Evolutionary conservation across 495 filamentous ascomycete genomes (phyloP).

Genomic region (Talaromyces ruber): DNA sequence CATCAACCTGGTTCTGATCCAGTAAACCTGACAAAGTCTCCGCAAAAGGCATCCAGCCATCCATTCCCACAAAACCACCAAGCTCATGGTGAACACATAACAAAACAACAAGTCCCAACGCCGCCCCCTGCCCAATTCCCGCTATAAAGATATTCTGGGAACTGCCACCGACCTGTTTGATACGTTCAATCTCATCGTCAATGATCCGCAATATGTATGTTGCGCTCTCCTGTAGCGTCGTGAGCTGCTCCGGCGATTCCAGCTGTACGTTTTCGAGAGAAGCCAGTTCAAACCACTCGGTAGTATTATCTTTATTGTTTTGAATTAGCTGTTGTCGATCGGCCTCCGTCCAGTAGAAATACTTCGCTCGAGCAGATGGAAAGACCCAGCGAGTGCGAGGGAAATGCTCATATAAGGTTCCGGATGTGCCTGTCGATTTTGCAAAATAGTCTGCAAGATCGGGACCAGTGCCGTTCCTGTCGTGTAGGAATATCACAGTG

Average conservation of each 20-base stretch:
- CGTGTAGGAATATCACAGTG: constrained; percentile 55
- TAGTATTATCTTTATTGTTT: constrained; percentile 13
- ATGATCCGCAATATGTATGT: constrained; percentile 22
- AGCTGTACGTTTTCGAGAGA: constrained; percentile 31
- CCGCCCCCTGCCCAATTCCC: constrained; percentile 49
- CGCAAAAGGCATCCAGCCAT: constrained; percentile 42
- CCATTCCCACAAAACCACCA: constrained; percentile 29
- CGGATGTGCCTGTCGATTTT: constrained; percentile 37
- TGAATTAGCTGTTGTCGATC: background rate
- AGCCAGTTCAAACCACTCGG: constrained; percentile 37
- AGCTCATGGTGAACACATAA: constrained; percentile 12
- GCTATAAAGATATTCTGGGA: constrained; percentile 33
- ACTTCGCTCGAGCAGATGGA: constrained; percentile 25
- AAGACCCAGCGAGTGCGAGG: constrained; percentile 34
- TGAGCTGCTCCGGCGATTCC: constrained; percentile 27
- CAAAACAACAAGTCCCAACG: constrained; percentile 18
- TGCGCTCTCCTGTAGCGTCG: constrained; percentile 34
- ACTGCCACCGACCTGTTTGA: constrained; percentile 19
- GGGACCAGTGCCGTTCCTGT: constrained; percentile 35
- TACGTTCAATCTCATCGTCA: constrained; percentile 25
- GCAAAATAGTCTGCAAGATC: constrained; percentile 7
- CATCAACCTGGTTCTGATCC: background rate
- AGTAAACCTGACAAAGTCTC: constrained; percentile 11
- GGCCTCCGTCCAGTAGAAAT: constrained; percentile 5
- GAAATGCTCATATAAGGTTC: constrained; percentile 20